Percentiles rank a stretch among this genome's conserved stretches.
Conservation (phyloP, 495 filamentous ascomycete genomes). For the Bombardia bombarda region DNA sequence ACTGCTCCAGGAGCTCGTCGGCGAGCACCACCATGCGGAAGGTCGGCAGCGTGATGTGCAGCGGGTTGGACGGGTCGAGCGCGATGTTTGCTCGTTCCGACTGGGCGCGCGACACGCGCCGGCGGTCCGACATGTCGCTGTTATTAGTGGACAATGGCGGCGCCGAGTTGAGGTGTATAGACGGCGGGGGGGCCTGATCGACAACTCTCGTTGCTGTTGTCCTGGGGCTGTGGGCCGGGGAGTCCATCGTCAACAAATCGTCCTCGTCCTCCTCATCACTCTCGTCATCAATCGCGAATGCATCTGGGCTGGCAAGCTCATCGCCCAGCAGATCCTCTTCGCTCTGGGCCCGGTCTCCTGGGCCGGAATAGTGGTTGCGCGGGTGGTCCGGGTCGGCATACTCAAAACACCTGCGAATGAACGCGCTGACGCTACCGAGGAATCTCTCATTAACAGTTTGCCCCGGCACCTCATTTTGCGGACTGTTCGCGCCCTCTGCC, state of each 20-base stretch:
- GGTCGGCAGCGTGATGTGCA: slow-evolving; percentile 93
- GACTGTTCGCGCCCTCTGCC: slow-evolving; percentile 19
- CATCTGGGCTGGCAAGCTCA: slow-evolving; percentile 37
- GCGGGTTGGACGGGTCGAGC: slow-evolving; percentile 82
- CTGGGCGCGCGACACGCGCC: slow-evolving; percentile 45
- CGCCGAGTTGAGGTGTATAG: slow-evolving; percentile 14
- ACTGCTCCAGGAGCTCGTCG: slow-evolving; percentile 89
- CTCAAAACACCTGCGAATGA: slow-evolving; percentile 94
- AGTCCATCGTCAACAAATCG: slow-evolving; percentile 56
- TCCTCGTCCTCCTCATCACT: slow-evolving; percentile 59
- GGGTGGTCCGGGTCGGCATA: slow-evolving; percentile 92
- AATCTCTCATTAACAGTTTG: slow-evolving; percentile 65
- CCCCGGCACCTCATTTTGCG: slow-evolving; percentile 26
- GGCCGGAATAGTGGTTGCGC: slow-evolving; percentile 37
- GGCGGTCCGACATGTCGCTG: slow-evolving; percentile 9
- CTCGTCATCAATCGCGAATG: slow-evolving; percentile 75
- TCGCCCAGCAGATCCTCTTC: slow-evolving; percentile 19
- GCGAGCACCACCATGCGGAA: slow-evolving; percentile 98
- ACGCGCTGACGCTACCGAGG: slow-evolving; percentile 83
- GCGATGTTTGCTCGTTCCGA: slow-evolving; percentile 71
- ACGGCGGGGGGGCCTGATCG: slow-evolving; percentile 20
- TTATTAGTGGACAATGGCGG: slow-evolving; percentile 5
- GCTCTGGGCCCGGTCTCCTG: slow-evolving; percentile 1
- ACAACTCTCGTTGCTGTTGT: too few species aligned
- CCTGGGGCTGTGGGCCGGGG: slow-evolving; percentile 27